Evolutionary conservation across 768 basidiomycete genomes (phyloP), one percentile per base, ranked within the genome.

Genomic region (Amanita thiersii): DNA sequence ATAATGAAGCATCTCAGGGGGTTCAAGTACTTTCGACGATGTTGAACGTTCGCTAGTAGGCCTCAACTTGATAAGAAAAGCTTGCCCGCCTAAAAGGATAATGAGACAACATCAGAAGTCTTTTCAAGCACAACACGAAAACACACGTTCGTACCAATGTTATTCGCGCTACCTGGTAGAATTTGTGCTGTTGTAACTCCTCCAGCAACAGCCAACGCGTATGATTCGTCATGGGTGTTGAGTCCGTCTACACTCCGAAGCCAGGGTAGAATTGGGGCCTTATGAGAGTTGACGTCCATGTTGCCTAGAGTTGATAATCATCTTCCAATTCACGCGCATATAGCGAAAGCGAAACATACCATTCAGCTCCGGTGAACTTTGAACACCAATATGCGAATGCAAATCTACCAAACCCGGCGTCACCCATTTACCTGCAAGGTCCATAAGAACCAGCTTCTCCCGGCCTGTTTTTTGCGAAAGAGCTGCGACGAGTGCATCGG

Each of bases 1-100:
- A 50, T 75, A 63, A 40, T 80, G 52, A 2, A 64, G 48, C 0
- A 68, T 62, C 47, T 70, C 76, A 0, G 88, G 86, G 0, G 85
- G 79, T 38, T 92, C 88, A 11, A 91, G 64, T 3, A 86, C 66
- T 64, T 80, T 73, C 0, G 80, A 74, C 11, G 72, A 73, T 0
- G 80, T 70, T 0, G 81, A 80, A n/a, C 77, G 70, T 52, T 85
- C 85, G 0, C 61, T 50, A 0, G 86, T 89, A n/a, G 68, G 65
- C 18, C 88, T 70, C 3, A 84, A 56, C 55, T 90, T 90, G 53
- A 89, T 84, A 2, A 77, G 64, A 54, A 85, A 87, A 0, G 83
- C 81, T 51, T 86, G 85, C 14, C 86, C 86, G 32, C 83, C 84
- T 81, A 35, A 4, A 33, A 17, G 21, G n/a, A 32, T 12, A 24